Conservation (phyloP, 768 basidiomycete genomes). For the Panaeolus papilionaceus region DNA sequence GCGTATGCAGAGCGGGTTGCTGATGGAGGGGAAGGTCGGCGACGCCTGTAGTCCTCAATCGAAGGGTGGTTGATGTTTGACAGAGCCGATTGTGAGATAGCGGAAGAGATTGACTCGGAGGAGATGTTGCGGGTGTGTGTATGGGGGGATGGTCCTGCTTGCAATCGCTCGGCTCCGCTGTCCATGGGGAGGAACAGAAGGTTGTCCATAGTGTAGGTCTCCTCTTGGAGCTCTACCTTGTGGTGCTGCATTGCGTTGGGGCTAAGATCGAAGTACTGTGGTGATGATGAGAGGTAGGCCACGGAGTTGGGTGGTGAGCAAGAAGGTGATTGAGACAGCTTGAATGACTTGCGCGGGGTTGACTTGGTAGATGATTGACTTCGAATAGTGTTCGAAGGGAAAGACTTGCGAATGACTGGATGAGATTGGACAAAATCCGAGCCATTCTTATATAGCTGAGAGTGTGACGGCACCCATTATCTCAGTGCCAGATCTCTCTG, state of each 20-base stretch:
- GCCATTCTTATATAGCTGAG: not conserved
- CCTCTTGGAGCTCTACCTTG: not conserved
- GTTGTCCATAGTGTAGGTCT: not conserved
- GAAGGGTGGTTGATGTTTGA: not conserved
- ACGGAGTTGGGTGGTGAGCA: not conserved
- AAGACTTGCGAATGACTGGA: not conserved
- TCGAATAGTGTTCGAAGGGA: not conserved
- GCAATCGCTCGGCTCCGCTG: not conserved
- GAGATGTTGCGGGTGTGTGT: conserved; percentile 4
- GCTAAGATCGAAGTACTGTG: not conserved
- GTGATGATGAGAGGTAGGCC: not conserved
- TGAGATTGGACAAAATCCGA: not conserved
- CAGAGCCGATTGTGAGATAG: not conserved
- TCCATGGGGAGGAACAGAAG: not conserved
- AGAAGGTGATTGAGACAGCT: conserved; percentile 8
- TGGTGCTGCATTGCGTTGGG: not conserved
- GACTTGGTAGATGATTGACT: not conserved
- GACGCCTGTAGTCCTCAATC: not conserved
- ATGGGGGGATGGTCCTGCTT: not conserved
- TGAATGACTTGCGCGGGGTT: not conserved
- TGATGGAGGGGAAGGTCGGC: not conserved
- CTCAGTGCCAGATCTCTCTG: too few relatives aligned
- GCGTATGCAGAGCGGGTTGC: not conserved
- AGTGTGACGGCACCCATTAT: too few relatives aligned
- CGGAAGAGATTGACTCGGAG: conserved; percentile 1